Percentiles rank a stretch among this genome's conserved stretches.
phyloP scores from a whole-genome alignment of 805 yeast genomes.

The Debaryomyces maramus region DNA sequence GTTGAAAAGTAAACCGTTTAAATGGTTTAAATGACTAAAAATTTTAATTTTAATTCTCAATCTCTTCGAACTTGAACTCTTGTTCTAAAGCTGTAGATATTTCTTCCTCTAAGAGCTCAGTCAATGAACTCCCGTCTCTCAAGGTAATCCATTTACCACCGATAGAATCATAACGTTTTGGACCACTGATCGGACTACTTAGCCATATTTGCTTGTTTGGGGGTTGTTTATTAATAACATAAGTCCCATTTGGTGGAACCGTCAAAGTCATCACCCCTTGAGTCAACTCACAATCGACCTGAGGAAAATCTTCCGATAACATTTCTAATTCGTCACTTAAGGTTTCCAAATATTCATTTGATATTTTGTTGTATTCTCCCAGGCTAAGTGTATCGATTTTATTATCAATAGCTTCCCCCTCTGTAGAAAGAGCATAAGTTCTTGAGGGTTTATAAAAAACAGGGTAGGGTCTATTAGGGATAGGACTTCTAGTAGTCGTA shows the following conservation, averaged over 20 bases:
- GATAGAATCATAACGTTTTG: slow-evolving; percentile 70
- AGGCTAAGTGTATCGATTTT: slow-evolving; percentile 49
- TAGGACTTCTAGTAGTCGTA: background rate
- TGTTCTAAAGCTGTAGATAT: slow-evolving; percentile 27
- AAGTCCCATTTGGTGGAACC: slow-evolving; percentile 73
- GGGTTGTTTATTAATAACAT: slow-evolving; percentile 95
- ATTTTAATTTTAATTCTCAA: slow-evolving; percentile 10
- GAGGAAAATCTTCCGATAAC: slow-evolving; percentile 60
- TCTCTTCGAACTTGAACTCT: slow-evolving; percentile 19
- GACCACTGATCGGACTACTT: slow-evolving; percentile 91
- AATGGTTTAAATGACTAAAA: slow-evolving; percentile 1
- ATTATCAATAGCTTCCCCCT: slow-evolving; percentile 53
- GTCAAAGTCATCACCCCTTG: slow-evolving; percentile 85
- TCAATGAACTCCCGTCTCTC: slow-evolving; percentile 54
- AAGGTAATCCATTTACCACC: slow-evolving; percentile 76
- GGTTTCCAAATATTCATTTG: slow-evolving; percentile 70
- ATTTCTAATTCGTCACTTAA: slow-evolving; percentile 67
- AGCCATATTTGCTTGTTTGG: slow-evolving; percentile 97
- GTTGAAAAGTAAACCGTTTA: no score
- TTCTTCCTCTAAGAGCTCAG: slow-evolving; percentile 35
- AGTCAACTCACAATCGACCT: slow-evolving; percentile 72
- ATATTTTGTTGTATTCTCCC: slow-evolving; percentile 58
- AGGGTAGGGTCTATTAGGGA: background rate
- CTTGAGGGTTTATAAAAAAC: background rate
- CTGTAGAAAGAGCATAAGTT: slow-evolving; percentile 32